Conservation (phyloP, 208 protist species). For the Crithidia mellificae region DNA sequence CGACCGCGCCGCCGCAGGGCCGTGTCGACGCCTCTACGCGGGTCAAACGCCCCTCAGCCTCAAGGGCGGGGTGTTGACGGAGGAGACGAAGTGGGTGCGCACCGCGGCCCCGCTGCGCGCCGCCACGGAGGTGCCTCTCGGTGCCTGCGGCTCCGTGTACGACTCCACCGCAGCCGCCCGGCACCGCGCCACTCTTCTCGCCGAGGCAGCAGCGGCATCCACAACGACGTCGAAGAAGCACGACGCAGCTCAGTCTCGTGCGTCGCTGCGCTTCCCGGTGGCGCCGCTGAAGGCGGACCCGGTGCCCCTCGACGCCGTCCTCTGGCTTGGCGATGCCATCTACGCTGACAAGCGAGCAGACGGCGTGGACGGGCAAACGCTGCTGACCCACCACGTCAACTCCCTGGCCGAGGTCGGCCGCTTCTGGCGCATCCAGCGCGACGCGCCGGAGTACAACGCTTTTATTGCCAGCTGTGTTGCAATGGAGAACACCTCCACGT, state of each 20-base stretch:
- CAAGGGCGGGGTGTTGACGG: conserved; percentile 15
- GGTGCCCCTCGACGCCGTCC: conserved; percentile 53
- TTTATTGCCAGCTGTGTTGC: conserved; percentile 64
- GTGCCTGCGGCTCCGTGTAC: conserved; percentile 32
- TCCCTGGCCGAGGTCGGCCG: conserved; percentile 45
- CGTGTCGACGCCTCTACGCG: conserved; percentile 37
- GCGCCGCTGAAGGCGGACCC: conserved; percentile 2
- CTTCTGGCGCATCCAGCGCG: conserved; percentile 64
- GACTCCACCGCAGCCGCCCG: conserved; percentile 12
- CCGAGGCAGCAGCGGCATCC: no score
- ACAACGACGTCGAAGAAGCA: no score
- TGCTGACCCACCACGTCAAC: conserved; percentile 26
- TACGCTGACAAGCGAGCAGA: conserved; percentile 73
- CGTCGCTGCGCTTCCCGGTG: conserved; percentile 4
- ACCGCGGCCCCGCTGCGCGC: conserved; percentile 4
- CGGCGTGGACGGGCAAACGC: conserved; percentile 28
- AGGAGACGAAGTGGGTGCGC: conserved; percentile 6
- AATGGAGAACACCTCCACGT: not conserved
- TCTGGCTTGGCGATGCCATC: conserved; percentile 86
- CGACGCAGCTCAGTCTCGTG: not conserved
- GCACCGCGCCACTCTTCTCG: conserved; percentile 5
- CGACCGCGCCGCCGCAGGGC: conserved; percentile 18
- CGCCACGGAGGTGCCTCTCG: conserved; percentile 20
- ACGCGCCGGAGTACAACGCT: conserved; percentile 53
- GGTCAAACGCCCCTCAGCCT: conserved; percentile 17